phyloP scores from a whole-genome alignment of 2,329 filamentous ascomycete species.

The Sarocladium strictum region DNA sequence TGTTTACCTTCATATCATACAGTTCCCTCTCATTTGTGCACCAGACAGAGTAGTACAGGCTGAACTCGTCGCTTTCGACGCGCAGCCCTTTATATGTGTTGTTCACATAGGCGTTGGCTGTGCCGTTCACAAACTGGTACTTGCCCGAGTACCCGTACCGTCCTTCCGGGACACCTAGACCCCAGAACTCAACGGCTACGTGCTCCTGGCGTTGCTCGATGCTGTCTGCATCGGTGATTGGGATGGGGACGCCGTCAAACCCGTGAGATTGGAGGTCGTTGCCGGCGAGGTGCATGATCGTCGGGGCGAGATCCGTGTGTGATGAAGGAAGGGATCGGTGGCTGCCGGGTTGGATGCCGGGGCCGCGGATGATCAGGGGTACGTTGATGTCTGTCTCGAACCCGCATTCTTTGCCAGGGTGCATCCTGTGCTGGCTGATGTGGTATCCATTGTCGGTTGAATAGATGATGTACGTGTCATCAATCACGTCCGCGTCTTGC shows the following conservation, averaged over 20 bases:
- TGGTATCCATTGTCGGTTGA: constrained; percentile 49
- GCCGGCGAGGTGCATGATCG: constrained; percentile 35
- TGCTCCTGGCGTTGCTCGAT: constrained; percentile 30
- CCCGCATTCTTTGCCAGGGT: constrained; percentile 45
- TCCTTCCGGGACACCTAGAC: constrained; percentile 15
- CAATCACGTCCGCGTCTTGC: constrained; percentile 22
- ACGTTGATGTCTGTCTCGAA: constrained; percentile 48
- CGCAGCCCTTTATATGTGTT: constrained; percentile 53
- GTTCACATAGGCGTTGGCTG: constrained; percentile 19
- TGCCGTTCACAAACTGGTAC: no score
- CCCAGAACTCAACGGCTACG: constrained; percentile 49
- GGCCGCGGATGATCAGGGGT: constrained; percentile 43
- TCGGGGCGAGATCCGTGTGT: constrained; percentile 49
- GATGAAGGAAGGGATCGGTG: constrained; percentile 34
- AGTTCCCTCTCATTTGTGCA: constrained; percentile 43
- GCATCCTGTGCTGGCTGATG: constrained; percentile 45
- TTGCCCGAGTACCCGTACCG: background rate
- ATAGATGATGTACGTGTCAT: constrained; percentile 45
- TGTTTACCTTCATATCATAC: constrained; percentile 43
- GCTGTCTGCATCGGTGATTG: constrained; percentile 16
- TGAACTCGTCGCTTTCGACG: constrained; percentile 39
- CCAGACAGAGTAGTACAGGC: constrained; percentile 51
- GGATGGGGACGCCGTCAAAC: constrained; percentile 45
- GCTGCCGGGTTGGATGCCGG: constrained; percentile 32
- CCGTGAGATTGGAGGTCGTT: constrained; percentile 43